phyloP scores from a whole-genome alignment of 2,329 filamentous ascomycete genomes.

The Hymenotorrendiella dingleyae region DNA sequence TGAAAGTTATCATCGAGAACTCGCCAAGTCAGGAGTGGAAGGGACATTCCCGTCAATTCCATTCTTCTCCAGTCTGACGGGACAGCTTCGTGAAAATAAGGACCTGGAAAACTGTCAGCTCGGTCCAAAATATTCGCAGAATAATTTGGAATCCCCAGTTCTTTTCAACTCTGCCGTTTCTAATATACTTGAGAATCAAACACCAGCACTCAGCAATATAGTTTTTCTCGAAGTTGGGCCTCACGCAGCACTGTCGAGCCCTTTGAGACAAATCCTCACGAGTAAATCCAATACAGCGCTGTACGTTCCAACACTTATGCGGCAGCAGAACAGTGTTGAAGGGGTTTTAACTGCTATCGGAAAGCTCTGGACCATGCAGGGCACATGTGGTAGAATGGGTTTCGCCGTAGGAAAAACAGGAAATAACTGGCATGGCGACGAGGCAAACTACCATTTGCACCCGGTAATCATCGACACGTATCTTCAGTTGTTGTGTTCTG shows the following conservation, averaged over 20 bases:
- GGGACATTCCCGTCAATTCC: slow-evolving; percentile 4
- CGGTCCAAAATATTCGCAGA: slow-evolving; percentile 5
- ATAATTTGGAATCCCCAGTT: slow-evolving; percentile 8
- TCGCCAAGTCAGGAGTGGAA: slow-evolving; percentile 4
- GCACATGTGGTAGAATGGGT: no score
- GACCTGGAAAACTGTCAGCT: no score
- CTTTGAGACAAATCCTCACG: slow-evolving; percentile 21
- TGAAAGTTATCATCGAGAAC: slow-evolving; percentile 12
- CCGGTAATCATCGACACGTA: no score
- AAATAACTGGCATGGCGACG: no score
- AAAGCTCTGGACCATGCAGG: neutral
- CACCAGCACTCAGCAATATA: neutral
- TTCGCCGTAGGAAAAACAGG: no score
- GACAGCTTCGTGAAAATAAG: slow-evolving; percentile 12
- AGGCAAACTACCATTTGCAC: no score
- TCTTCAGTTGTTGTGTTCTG: no score
- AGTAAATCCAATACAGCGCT: neutral
- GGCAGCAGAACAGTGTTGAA: neutral
- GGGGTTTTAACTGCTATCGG: neutral
- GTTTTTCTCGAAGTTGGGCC: slow-evolving; percentile 29
- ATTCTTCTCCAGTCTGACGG: slow-evolving; percentile 21
- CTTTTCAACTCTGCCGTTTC: slow-evolving; percentile 3
- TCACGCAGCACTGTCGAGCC: slow-evolving; percentile 29
- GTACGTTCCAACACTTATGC: neutral
- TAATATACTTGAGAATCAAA: neutral